Base-by-base conservation (phyloP, 1,284 basidiomycete species). In the Sanghuangporus weigelae region DNA sequence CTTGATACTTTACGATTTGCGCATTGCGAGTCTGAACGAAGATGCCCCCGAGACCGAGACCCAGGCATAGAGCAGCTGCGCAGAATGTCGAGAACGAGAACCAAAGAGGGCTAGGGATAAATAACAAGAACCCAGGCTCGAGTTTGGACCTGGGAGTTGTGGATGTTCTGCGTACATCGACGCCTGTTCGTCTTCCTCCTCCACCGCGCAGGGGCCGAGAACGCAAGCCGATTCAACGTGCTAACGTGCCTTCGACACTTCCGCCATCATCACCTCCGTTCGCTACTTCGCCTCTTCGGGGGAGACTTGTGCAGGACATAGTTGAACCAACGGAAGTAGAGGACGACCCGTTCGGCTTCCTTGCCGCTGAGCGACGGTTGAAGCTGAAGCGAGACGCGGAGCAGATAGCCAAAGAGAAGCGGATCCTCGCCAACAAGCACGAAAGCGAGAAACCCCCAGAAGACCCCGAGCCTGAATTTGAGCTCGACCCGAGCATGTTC, bases 271-370 rank as follows among this genome's bases (percentile, higher is more conserved):
- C 63, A 5, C 55, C 61, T 23, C 57, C 54, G 16, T 57, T 57
- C 38, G n/a, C 51, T 57, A 21, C 42, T 12, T 62, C 60, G 11
- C 55, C 50, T n/a, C 57, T 38, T 19, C 49, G 46, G 21, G 40
- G 56, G n/a, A 26, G 23, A 11, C n/a, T 26, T 12, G 7, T 21
- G 6, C n/a, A 48, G 14, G 23, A 26, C 6, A 16, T 3, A 19
- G 31, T 54, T 7, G 10, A 26, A 38, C 14, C 53, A 11, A n/a
- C 44, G 16, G 16, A 16, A 46, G 44, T 21, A 7, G 42, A 11
- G 12, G 60, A 63, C 31, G 62, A 63, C 36, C 63, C 63, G 16
- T 63, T 63, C 19, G 63, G 63, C 0, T 63, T 63, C 49, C 36
- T 63, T n/a, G 63, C 63, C 16, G 51, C 57, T 3, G 63, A 63